Evolutionary conservation across 768 basidiomycete genomes (phyloP).

Genomic region (Myochromella boudieri): DNA sequence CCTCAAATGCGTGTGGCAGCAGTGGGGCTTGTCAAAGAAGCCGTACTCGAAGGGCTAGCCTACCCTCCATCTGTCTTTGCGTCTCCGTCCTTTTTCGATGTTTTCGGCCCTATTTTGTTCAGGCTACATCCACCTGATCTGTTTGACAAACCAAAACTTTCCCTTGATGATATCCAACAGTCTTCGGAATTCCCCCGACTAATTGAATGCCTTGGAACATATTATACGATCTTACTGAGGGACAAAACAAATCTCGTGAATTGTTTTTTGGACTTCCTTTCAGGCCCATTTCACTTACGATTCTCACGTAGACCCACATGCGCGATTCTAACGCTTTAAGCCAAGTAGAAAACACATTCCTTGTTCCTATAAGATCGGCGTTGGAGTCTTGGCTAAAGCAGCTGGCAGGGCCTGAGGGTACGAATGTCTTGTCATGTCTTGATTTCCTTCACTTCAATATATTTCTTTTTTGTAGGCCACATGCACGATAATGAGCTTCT

Average conservation of each 20-base stretch:
- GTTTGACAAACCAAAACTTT: conserved; percentile 31
- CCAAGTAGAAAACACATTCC: conserved; percentile 42
- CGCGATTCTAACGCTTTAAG: conserved; percentile 42
- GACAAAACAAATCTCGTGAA: conserved; percentile 59
- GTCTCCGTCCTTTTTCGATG: conserved; percentile 52
- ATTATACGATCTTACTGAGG: conserved; percentile 61
- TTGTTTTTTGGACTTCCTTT: neutral
- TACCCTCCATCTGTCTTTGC: conserved; percentile 45
- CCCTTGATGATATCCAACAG: conserved; percentile 47
- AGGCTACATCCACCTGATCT: conserved; percentile 54
- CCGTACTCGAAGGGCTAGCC: conserved; percentile 50
- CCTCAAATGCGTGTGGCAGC: conserved; percentile 72
- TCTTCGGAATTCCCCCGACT: conserved; percentile 62
- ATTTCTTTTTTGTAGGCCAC: conserved; percentile 2
- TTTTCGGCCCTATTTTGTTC: conserved; percentile 62
- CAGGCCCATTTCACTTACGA: neutral
- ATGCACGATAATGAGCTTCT: conserved; percentile 28
- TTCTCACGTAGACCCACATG: conserved; percentile 46
- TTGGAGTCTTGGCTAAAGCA: conserved; percentile 33
- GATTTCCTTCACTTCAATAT: conserved; percentile 2
- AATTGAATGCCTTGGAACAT: conserved; percentile 65
- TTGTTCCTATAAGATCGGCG: conserved; percentile 42
- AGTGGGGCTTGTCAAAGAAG: conserved; percentile 69
- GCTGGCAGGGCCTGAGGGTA: conserved; percentile 23
- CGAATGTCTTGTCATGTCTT: too few relatives aligned